Percentiles rank a stretch among this genome's conserved stretches.
Conservation (phyloP, 257 asterid genomes). For the Paulownia fortunei region DNA sequence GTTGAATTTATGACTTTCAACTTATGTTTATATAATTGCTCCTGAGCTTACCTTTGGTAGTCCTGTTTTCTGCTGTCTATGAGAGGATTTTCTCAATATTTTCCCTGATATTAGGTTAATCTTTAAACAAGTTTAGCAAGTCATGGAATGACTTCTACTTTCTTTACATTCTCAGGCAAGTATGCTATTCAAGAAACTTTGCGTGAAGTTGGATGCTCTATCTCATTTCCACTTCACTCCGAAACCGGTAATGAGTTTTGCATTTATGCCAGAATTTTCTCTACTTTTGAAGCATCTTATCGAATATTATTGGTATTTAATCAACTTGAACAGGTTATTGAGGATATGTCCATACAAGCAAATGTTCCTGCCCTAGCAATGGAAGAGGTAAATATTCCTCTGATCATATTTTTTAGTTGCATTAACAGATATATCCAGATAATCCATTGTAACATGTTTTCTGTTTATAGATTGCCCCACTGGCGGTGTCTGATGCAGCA, state of each 20-base stretch:
- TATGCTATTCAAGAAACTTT: constrained; percentile 78
- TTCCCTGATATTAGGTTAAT: neutral
- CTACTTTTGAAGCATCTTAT: neutral
- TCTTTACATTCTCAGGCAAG: constrained; percentile 59
- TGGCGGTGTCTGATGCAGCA: constrained; percentile 96
- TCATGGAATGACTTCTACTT: constrained; percentile 9
- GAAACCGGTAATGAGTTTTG: constrained; percentile 71
- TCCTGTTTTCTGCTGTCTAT: neutral
- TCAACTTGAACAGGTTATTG: constrained; percentile 65
- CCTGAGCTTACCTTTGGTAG: neutral
- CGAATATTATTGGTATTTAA: constrained; percentile 19
- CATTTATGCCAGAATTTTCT: constrained; percentile 8
- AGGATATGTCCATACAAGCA: constrained; percentile 93
- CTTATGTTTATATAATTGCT: neutral
- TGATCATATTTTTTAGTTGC: neutral
- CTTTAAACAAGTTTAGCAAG: neutral
- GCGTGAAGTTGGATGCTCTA: constrained; percentile 91
- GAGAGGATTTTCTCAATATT: neutral
- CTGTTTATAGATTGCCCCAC: constrained; percentile 77
- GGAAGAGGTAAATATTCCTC: constrained; percentile 79
- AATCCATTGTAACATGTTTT: constrained; percentile 16
- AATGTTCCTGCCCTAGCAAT: constrained; percentile 96
- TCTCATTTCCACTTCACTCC: constrained; percentile 99
- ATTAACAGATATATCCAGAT: neutral
- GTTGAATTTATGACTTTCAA: neutral